phyloP scores from a whole-genome alignment of 805 yeast genomes.

The Debaryomyces prosopidis region DNA sequence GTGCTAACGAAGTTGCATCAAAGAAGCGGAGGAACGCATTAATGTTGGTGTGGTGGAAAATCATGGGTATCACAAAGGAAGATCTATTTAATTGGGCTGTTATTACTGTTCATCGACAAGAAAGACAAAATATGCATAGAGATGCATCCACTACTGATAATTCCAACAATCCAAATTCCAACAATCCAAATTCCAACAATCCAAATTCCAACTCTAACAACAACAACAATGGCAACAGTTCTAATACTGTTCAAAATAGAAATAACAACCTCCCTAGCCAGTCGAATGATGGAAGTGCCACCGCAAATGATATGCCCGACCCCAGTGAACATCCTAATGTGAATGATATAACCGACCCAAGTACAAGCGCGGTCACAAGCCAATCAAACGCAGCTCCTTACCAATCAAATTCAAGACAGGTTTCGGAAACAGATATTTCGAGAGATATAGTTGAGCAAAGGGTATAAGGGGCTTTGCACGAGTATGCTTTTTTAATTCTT shows the following conservation, averaged over 20 bases:
- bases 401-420: constrained; percentile 1
- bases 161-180: background rate
- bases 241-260: background rate
- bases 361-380: background rate
- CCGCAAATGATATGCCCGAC: too few relatives aligned
- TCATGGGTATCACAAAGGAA: constrained; percentile 53
- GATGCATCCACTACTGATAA: background rate
- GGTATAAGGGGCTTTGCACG: constrained; percentile 4
- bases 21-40: constrained; percentile 29
- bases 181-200: background rate
- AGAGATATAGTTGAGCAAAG: constrained; percentile 23
- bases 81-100: constrained; percentile 58
- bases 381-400: constrained; percentile 2
- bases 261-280: background rate
- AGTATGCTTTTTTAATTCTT: background rate
- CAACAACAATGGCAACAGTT: background rate
- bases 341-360: background rate
- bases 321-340: too few relatives aligned
- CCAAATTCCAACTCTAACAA: background rate
- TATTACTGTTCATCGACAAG: constrained; percentile 26
- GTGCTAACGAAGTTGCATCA: constrained; percentile 42
- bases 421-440: constrained; percentile 4
- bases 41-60: constrained; percentile 48
- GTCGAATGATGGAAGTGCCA: too few relatives aligned
- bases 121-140: background rate